These are phyloP conservation scores for Proliferodiscus dingleyae DNA, from an alignment of 2,329 filamentous ascomycete species.

Conservation along the genomic window DNA sequence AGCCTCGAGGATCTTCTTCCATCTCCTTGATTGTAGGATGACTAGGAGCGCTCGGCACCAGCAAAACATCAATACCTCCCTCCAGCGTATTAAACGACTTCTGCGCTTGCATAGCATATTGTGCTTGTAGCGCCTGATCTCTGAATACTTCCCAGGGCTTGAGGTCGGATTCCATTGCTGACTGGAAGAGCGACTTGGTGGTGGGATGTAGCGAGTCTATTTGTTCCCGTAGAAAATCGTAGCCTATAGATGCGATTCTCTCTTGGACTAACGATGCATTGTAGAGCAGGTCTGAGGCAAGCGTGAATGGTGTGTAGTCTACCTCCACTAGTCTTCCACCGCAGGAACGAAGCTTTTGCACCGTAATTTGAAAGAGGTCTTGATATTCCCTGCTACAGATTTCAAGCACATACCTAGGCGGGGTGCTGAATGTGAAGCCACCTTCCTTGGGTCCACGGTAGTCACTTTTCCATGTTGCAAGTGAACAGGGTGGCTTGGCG, in stretches of 20 bases:
- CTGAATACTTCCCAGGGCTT: conserved; percentile 41
- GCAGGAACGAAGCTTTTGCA: conserved; percentile 34
- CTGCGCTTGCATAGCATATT: conserved; percentile 24
- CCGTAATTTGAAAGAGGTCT: conserved; percentile 34
- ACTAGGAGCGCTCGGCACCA: conserved; percentile 47
- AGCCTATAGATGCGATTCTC: conserved; percentile 39
- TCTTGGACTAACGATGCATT: conserved; percentile 49
- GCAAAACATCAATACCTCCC: conserved; percentile 38
- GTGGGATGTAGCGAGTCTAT: conserved; percentile 41
- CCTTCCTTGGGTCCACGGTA: conserved; percentile 25
- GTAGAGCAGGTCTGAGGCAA: conserved; percentile 46
- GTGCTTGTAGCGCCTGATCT: conserved; percentile 30
- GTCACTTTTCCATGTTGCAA: conserved; percentile 26
- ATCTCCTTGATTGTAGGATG: conserved; percentile 46
- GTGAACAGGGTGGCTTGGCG: conserved; percentile 36
- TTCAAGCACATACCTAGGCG: conserved; percentile 37
- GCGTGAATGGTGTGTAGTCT: conserved; percentile 43
- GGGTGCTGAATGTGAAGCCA: conserved; percentile 46
- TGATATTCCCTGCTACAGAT: conserved; percentile 39
- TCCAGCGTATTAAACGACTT: conserved; percentile 26
- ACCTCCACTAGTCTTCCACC: conserved; percentile 36
- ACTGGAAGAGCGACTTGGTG: conserved; percentile 39
- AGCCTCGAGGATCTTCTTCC: conserved; percentile 43
- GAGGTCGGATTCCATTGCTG: conserved; percentile 33
- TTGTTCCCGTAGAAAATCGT: conserved; percentile 34